A percentile compares a stretch with the other conserved stretches of the same genome.
Conservation (phyloP, 2,329 filamentous ascomycete genomes). For the Periconia sp. region DNA sequence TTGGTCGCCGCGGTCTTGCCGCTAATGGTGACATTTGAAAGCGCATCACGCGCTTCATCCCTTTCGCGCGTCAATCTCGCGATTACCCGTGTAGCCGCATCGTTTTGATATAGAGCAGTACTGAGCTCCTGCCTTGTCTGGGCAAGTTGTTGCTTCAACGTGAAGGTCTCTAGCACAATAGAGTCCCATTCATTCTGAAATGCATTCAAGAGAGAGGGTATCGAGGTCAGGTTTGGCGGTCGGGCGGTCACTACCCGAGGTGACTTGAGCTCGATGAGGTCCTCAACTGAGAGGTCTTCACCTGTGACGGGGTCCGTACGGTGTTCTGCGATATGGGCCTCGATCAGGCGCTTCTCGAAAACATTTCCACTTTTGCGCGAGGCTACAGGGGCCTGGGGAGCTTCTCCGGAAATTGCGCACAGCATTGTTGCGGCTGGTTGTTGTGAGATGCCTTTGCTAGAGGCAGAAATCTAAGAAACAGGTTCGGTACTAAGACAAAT, state of each 20-base stretch:
- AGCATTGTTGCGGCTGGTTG: slow-evolving; percentile 33
- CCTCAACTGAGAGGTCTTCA: slow-evolving; percentile 81
- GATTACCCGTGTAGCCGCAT: slow-evolving; percentile 95
- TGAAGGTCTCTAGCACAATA: slow-evolving; percentile 88
- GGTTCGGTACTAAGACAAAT: too few species aligned
- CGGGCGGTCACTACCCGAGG: slow-evolving; percentile 84
- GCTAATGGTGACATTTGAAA: slow-evolving; percentile 83
- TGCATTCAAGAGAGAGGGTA: slow-evolving; percentile 88
- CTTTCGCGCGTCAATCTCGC: slow-evolving; percentile 87
- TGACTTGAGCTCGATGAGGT: slow-evolving; percentile 86
- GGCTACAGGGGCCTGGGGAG: slow-evolving; percentile 91
- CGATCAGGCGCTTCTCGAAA: slow-evolving; percentile 93
- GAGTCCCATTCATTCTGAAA: slow-evolving; percentile 99
- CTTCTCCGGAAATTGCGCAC: slow-evolving; percentile 87
- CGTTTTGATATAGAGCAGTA: slow-evolving; percentile 93
- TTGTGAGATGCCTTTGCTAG: too few species aligned
- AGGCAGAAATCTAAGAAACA: too few species aligned
- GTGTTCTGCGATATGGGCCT: slow-evolving; percentile 92
- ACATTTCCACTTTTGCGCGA: slow-evolving; percentile 93
- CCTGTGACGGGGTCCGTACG: slow-evolving; percentile 90
- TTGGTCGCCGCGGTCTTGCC: slow-evolving; percentile 57
- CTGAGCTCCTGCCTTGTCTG: slow-evolving; percentile 93
- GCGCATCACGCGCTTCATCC: slow-evolving; percentile 87
- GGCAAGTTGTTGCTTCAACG: slow-evolving; percentile 84
- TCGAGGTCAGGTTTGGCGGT: slow-evolving; percentile 92